Base-by-base conservation (phyloP, 345 rosid genomes). In the Firmiana major region DNA sequence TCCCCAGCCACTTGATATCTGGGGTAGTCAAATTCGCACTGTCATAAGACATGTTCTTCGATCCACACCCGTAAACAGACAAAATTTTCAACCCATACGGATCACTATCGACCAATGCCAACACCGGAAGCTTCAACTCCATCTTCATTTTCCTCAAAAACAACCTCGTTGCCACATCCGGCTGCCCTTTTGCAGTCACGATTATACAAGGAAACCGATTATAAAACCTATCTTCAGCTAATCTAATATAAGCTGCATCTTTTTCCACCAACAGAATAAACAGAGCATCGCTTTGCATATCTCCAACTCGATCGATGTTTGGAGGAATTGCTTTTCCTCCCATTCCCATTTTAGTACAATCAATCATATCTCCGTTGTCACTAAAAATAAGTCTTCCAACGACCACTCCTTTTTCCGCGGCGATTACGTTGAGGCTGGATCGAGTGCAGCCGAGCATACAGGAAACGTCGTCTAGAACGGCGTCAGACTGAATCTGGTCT, bases 301-400 rank as follows among this genome's bases (percentile, higher is more conserved):
- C 97, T 6, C 98, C 99, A 9, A 96, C 99, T 45, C 99, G 76
- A 26, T 96, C 98, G 0, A 96, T 96, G 63, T 96, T 96, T 0
- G 98, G 99, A 1, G 99, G 99, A 17, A 96, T 96, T 0, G 98
- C 99, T 83, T 96, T 96, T 68, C 98, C 98, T n/a, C 97, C 99
- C 92, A 96, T 93, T 11, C 99, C 97, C 99, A 93, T 93, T 79
- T 93, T 93, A 1, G 99, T 96, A 76, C 98, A 93, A 71, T 96
- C 99, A 63, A 96, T 96, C 97, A 96, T 90, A 62, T 96, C 98
- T 6, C 98, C 99, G 22, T 96, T 93, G 79, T 96, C 99, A n/a
- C 97, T 92, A 75, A 96, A 96, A 34, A 91, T 89, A 11, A 96
- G 85, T 68, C 99, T 88, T 45, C 99, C 99, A 10, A 93, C 99